A percentile compares a stretch with the other conserved stretches of the same genome.
Evolutionary conservation across 2,329 filamentous ascomycete genomes (phyloP).

Genomic region (Kalaharituber pfeilii): DNA sequence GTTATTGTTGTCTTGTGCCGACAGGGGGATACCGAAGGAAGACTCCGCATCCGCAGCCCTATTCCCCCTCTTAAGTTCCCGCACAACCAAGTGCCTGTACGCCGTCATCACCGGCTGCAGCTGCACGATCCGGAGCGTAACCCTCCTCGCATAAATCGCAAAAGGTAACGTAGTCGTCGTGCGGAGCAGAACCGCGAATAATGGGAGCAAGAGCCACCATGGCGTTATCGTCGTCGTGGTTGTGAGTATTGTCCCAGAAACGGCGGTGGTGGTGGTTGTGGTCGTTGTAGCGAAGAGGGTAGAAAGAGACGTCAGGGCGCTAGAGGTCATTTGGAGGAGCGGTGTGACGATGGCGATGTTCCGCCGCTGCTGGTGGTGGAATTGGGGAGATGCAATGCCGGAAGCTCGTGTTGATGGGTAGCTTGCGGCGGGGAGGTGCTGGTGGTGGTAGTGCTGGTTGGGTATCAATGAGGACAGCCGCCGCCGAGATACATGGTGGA

Average conservation of each 20-base stretch:
- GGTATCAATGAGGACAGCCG: no score
- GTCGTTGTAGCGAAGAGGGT: background rate
- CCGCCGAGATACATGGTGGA: background rate
- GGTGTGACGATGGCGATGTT: background rate
- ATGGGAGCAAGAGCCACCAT: conserved; percentile 13
- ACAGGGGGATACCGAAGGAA: no score
- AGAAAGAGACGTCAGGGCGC: background rate
- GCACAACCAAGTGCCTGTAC: no score
- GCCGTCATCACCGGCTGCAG: no score
- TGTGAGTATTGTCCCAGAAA: background rate
- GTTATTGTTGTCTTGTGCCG: no score
- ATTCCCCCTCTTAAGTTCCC: no score
- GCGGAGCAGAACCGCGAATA: conserved; percentile 12
- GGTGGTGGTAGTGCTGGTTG: background rate
- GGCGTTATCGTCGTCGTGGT: conserved; percentile 6
- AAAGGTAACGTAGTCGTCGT: conserved; percentile 14
- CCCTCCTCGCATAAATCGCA: conserved; percentile 11
- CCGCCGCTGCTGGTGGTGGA: background rate
- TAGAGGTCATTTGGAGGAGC: background rate
- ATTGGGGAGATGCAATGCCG: background rate
- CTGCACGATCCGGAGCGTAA: conserved; percentile 4
- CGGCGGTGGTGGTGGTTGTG: background rate
- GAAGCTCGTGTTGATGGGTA: background rate
- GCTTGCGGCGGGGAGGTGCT: conserved; percentile 22
- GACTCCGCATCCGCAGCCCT: no score